Base-by-base conservation (phyloP, 768 basidiomycete species). In the Podaxis mareebaensis region DNA sequence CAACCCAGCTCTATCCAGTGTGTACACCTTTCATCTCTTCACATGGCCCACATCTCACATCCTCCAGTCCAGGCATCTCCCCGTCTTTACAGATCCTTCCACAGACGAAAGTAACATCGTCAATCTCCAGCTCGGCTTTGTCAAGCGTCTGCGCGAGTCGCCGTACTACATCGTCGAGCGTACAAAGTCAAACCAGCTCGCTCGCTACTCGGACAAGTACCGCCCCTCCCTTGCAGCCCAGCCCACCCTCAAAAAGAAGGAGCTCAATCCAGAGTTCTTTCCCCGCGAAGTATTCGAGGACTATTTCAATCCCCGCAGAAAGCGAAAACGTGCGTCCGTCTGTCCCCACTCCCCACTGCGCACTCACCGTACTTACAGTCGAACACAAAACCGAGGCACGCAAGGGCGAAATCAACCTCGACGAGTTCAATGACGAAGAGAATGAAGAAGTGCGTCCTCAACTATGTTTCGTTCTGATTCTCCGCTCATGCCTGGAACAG, bases 141-240 rank as follows among this genome's bases (percentile, higher is more conserved):
- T 83, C 13, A 67, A 81, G 5, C 83, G 92, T 39, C 74, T 95
- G 59, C 83, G 86, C 65, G 83, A 81, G 59, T 92, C 91, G 5
- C 79, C 83, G 53, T 95, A 93, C 74, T 92, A 88, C 71, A 78
- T 94, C 56, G 85, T 88, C 17, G 91, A 95, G 74, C 74, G 80
- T 42, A 83, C 81, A 11, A 92, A 88, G 75, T 85, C 89, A 3
- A 82, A 80, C 91, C 93, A 92, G 48, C 75, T 94, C 3, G 85
- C 89, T 48, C 86, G 90, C 30, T 95, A 93, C 72, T 92, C 91
- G 17, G 93, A 95, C 75, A 92, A 91, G 74, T 93, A 93, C 72
- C 83, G 88, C 6, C 85, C 88, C 2, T 86, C 86, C 7, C 72
- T 78, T 5, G 70, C 81, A 6, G 81, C 83, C 0, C 87, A 87